Base-by-base conservation (phyloP, 2,329 filamentous ascomycete genomes). In the Karstenula rhodostoma region DNA sequence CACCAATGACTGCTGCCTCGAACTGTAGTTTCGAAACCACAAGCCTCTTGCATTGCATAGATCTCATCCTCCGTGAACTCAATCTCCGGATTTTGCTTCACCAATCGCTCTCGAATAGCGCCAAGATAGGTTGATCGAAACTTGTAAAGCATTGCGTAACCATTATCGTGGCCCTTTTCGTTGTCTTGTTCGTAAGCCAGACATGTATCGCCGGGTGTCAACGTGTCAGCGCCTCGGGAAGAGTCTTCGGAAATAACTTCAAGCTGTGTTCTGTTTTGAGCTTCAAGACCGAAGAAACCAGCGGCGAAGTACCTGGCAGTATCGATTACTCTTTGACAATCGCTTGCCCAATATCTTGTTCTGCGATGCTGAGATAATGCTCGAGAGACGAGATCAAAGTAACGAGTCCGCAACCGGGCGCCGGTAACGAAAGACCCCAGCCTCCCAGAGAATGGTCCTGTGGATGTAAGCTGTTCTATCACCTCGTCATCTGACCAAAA, bases 41-140 rank as follows among this genome's bases (percentile, higher is more conserved):
- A 88, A 77, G 87, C 82, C 65, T 87, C 85, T 69, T 87, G 86
- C 86, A 88, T 87, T 59, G 82, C 79, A 66, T 83, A 88, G 40
- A 87, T 72, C 56, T 87, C 85, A 3, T 76, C 67, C 48, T 81
- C 76, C 0, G 73, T 77, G 58, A 86, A 80, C 15, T 68, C 54
- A 42, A 85, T 74, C 1, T 72, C 76, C 2, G 81, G 75, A 33
- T 80, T 81, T n/a, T 82, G 74, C 6, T 78, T 63, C 1, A 68
- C 66, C 4, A 87, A 72, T 22, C 85, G 78, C 15, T 77, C 60
- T 37, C 78, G 76, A 44, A 87, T 84, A 15, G 76, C 65, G 0
- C 76, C 74, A 19, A 85, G 76, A 63, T 87, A 87, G 0, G 77
- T 77, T 3, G 76, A 68, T 37, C 82, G 81, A 67, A 83, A 87